A percentile compares a stretch with the other conserved stretches of the same genome.
These are phyloP conservation scores for Emydomyces testavorans DNA, from an alignment of 2,329 filamentous ascomycete genomes.

Conservation along the genomic window DNA sequence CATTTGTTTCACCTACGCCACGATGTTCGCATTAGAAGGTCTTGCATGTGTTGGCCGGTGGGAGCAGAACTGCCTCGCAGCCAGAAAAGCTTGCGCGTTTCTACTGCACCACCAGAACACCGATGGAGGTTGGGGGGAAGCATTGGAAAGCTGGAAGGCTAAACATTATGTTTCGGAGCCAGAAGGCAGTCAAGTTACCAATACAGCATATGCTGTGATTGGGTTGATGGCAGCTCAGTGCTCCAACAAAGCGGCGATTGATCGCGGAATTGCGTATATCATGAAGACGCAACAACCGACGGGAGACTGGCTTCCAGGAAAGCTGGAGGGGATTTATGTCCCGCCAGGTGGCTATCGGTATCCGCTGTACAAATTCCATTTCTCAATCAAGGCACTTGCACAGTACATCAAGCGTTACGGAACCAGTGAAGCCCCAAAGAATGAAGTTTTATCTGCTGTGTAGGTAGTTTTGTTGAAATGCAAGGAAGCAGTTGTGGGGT, in stretches of 20 bases:
- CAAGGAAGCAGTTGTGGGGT: no score
- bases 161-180: slow-evolving; percentile 1
- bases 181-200: background rate
- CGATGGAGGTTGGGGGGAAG: slow-evolving; percentile 5
- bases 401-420: background rate
- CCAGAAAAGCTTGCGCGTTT: background rate
- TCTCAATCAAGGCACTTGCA: slow-evolving; percentile 1
- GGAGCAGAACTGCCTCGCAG: background rate
- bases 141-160: background rate
- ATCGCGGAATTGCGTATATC: background rate
- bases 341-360: background rate
- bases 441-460: no score
- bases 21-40: slow-evolving; percentile 15
- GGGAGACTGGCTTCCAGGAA: slow-evolving; percentile 1
- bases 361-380: slow-evolving; percentile 6
- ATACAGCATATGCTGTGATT: slow-evolving; percentile 1
- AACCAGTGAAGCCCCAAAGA: no score
- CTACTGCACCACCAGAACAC: slow-evolving; percentile 1
- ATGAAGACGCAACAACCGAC: background rate
- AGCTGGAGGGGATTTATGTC: background rate
- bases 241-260: background rate
- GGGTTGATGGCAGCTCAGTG: background rate
- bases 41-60: slow-evolving; percentile 4
- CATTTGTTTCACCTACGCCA: slow-evolving; percentile 17
- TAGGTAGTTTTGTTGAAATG: no score